These are phyloP conservation scores for Leishmania mexicana DNA, from an alignment of 208 protist genomes.

Conservation along the genomic window DNA sequence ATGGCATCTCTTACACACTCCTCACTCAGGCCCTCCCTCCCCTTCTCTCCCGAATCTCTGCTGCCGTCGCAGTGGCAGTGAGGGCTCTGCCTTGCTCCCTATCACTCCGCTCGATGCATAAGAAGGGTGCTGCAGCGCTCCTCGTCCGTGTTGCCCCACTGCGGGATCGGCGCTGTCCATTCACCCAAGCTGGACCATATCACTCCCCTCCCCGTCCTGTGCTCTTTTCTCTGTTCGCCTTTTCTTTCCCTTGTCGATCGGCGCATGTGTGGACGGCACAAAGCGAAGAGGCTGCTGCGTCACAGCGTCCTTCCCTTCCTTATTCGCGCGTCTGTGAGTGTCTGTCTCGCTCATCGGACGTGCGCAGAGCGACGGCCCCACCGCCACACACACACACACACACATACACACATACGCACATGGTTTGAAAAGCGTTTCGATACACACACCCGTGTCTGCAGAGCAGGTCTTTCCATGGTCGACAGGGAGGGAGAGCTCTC, in stretches of 20 bases:
- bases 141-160: background rate
- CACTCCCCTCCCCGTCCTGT: background rate
- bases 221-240: background rate
- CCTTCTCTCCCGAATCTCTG: background rate
- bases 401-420: too few relatives aligned
- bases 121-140: background rate
- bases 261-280: background rate
- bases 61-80: background rate
- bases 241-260: background rate
- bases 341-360: background rate
- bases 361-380: background rate
- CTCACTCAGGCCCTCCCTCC: too few relatives aligned
- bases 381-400: background rate
- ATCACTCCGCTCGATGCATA: background rate
- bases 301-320: background rate
- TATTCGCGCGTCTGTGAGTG: background rate
- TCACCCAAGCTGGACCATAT: background rate
- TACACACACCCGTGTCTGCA: background rate
- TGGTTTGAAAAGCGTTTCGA: background rate
- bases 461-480: background rate
- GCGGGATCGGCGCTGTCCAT: background rate
- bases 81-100: background rate
- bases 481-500: background rate
- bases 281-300: background rate
- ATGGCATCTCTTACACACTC: too few relatives aligned